Conservation (phyloP, 1,139 yeast species). For the Geotrichum histeridarum region DNA sequence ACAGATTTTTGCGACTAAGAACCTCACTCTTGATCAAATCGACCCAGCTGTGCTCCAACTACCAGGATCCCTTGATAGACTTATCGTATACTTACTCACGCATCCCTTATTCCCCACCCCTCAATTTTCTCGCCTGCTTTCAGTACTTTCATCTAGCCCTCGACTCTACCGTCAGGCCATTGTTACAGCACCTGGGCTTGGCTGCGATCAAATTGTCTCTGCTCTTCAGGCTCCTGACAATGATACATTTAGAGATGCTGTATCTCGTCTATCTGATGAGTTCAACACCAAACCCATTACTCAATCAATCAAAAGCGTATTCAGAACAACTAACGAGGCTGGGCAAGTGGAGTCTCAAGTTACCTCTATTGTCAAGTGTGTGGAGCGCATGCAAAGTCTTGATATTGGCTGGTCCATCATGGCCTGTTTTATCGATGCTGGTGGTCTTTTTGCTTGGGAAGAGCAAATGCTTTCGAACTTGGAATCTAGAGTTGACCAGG, state of each 20-base stretch:
- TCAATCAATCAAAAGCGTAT: constrained; percentile 25
- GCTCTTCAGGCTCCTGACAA: constrained; percentile 51
- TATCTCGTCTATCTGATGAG: constrained; percentile 61
- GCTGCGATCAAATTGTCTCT: constrained; percentile 55
- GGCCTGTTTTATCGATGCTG: constrained; percentile 63
- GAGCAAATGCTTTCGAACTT: constrained; percentile 47
- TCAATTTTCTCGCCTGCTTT: constrained; percentile 51
- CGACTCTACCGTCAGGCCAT: constrained; percentile 75
- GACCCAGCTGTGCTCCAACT: constrained; percentile 12
- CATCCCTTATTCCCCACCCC: constrained; percentile 77
- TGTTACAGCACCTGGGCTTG: constrained; percentile 67
- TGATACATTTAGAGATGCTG: constrained; percentile 63
- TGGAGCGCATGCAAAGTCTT: constrained; percentile 40
- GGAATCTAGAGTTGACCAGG: constrained; percentile 42
- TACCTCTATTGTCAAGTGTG: constrained; percentile 39
- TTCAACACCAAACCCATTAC: constrained; percentile 39
- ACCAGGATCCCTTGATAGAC: constrained; percentile 38
- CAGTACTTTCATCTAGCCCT: constrained; percentile 48
- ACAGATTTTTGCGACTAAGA: constrained; percentile 14
- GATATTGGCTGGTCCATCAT: constrained; percentile 57
- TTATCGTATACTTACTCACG: constrained; percentile 69
- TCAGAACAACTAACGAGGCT: constrained; percentile 5
- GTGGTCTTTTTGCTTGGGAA: constrained; percentile 65
- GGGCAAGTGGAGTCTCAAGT: constrained; percentile 19
- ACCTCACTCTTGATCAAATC: constrained; percentile 12